A percentile compares a stretch with the other conserved stretches of the same genome.
Conservation (phyloP, 1,284 basidiomycete species). For the Sphaerobolus stellatus region DNA sequence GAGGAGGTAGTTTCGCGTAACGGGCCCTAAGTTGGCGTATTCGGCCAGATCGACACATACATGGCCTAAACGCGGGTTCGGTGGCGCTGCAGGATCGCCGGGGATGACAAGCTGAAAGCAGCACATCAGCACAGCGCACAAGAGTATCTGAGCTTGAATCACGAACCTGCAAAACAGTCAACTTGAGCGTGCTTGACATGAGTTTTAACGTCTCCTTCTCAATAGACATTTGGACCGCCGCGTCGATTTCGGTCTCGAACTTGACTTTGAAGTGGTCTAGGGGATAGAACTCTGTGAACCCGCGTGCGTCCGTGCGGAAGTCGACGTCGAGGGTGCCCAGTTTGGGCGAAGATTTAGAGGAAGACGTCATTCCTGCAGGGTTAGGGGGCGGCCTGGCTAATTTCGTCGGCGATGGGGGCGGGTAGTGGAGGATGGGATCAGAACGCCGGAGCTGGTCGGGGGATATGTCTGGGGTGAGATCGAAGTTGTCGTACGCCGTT, state of each 20-base stretch:
- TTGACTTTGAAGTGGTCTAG: slow-evolving; percentile 60
- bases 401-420: neutral
- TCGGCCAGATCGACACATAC: slow-evolving; percentile 74
- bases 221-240: slow-evolving; percentile 62
- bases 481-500: neutral
- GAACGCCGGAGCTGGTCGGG: slow-evolving; percentile 6
- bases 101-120: slow-evolving; percentile 44
- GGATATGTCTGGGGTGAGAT: slow-evolving; percentile 5
- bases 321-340: slow-evolving; percentile 1
- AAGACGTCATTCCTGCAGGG: neutral
- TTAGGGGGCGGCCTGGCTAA: slow-evolving; percentile 5
- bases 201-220: slow-evolving; percentile 43
- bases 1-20: slow-evolving; percentile 70
- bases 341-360: slow-evolving; percentile 1
- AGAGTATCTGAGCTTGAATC: slow-evolving; percentile 1
- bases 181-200: slow-evolving; percentile 58
- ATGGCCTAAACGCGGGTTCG: slow-evolving; percentile 61
- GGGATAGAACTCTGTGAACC: slow-evolving; percentile 54
- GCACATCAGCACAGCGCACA: neutral
- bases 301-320: slow-evolving; percentile 39
- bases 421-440: slow-evolving; percentile 3
- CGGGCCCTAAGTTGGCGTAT: slow-evolving; percentile 62
- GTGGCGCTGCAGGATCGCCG: slow-evolving; percentile 51
- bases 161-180: slow-evolving; percentile 62
- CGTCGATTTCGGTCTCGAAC: slow-evolving; percentile 57